Conservation (phyloP, 257 asterid species). For the Penstemon newberryi region DNA sequence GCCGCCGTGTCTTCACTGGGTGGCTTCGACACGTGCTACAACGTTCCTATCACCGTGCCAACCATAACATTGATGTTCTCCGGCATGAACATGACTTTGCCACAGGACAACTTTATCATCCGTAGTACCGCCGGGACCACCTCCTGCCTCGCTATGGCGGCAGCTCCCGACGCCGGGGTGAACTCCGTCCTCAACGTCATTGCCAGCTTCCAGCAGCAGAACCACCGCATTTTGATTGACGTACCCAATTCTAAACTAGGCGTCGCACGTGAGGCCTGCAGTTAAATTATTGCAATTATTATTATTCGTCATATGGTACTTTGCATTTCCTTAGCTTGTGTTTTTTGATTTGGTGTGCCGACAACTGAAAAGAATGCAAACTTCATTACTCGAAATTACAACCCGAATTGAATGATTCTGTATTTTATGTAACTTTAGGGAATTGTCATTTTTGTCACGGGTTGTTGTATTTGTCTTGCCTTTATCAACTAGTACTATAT, state of each 20-base stretch:
- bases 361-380: background rate
- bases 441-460: no score
- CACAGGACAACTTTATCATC: constrained; percentile 61
- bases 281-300: background rate
- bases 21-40: constrained; percentile 74
- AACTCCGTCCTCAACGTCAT: constrained; percentile 83
- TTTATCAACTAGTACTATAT: no score
- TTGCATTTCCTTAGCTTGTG: background rate
- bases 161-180: constrained; percentile 60
- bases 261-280: constrained; percentile 67
- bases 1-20: constrained; percentile 58
- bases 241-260: constrained; percentile 67
- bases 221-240: constrained; percentile 74
- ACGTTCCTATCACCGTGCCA: constrained; percentile 44
- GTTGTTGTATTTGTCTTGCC: no score
- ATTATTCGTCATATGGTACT: background rate
- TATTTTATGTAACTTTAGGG: background rate
- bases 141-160: constrained; percentile 88
- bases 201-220: constrained; percentile 84
- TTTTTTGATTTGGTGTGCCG: background rate
- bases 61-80: constrained; percentile 50
- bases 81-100: constrained; percentile 55
- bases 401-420: background rate
- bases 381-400: background rate
- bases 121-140: constrained; percentile 60